Evolutionary conservation across 176 grass and related monocot species (phyloP), one percentile per base, ranked within the genome.

Genomic region (Urochloa ruziziensis): DNA sequence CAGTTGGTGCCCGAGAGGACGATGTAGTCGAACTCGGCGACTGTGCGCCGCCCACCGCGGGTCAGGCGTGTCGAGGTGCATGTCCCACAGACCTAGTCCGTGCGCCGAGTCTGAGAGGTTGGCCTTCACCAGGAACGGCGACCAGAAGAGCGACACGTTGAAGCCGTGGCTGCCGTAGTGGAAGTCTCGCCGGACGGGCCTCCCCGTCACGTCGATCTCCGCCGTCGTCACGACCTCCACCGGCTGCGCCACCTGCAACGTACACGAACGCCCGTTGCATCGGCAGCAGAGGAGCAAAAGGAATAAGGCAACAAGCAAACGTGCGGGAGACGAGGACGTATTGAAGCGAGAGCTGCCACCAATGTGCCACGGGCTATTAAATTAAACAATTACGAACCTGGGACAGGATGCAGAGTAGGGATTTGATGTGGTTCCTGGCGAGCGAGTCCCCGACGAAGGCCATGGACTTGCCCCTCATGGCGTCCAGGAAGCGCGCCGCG

Each of bases 381-480:
- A 9, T 9, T 40, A 40, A 35, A 34, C 68, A 48, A 10, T 6
- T 2, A 6, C 12, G 27, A 21, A 66, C 87, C 79, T 61, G 70
- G n/a, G 88, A 90, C 51, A 97, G n/a, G 80, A 92, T 81, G 53
- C 94, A 97, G 34, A 97, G 67, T 43, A 94, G 46, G 3, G 94
- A 91, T 72, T 97, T 89, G 35, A 97, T 48, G 18, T 94, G 92
- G n/a, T 97, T 97, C 69, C 94, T 73, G 37, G 94, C 90, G 48
- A 97, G 70, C 28, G 94, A 97, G 67, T 97, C 94, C 0, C 94
- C 94, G 33, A 97, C 73, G 63, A 97, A 97, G 32, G 92, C 90
- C 16, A 97, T 17, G 71, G 88, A 90, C 42, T 84, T 94, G 75
- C 89, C 84, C 60, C 78, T 74, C 74, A 91, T 86, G 25, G 88